Percentiles rank a stretch among this genome's conserved stretches.
These are phyloP conservation scores for Coemansia pectinata DNA, from an alignment of 192 early-diverging fungal species.

Conservation along the genomic window DNA sequence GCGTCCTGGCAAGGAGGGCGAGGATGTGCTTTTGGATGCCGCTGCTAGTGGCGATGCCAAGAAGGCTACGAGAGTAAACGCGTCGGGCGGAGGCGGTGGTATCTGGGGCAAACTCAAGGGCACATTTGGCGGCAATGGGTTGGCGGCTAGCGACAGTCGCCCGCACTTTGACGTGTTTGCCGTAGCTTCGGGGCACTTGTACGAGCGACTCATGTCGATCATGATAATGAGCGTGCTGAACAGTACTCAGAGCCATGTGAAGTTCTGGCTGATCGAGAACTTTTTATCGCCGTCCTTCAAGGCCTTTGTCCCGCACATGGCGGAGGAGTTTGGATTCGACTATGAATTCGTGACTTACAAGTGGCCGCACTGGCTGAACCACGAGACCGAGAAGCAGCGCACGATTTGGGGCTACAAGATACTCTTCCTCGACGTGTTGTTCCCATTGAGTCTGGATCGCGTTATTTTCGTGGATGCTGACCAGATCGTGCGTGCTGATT, in stretches of 20 bases:
- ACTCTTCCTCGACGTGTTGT: slow-evolving; percentile 95
- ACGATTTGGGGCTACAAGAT: slow-evolving; percentile 99
- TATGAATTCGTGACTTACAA: slow-evolving; percentile 98
- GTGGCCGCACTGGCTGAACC: slow-evolving; percentile 96
- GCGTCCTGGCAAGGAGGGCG: slow-evolving; percentile 77
- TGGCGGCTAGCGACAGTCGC: slow-evolving; percentile 12
- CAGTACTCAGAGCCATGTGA: slow-evolving; percentile 86
- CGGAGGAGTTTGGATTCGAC: slow-evolving; percentile 82
- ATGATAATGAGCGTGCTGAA: slow-evolving; percentile 94
- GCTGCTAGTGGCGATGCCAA: slow-evolving; percentile 16
- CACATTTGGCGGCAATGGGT: slow-evolving; percentile 11
- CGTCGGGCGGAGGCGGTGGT: slow-evolving; percentile 7
- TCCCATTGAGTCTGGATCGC: slow-evolving; percentile 88
- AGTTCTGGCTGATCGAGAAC: slow-evolving; percentile 99
- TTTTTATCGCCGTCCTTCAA: slow-evolving; percentile 97
- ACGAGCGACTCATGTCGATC: slow-evolving; percentile 95
- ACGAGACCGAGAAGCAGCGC: slow-evolving; percentile 92
- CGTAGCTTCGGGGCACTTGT: slow-evolving; percentile 96
- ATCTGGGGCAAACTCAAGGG: slow-evolving; percentile 48
- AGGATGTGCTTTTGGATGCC: slow-evolving; percentile 63
- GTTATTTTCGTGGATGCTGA: slow-evolving; percentile 99
- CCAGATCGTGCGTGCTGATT: slow-evolving; percentile 95
- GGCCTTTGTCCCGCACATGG: slow-evolving; percentile 88
- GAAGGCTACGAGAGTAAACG: background rate
- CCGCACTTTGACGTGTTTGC: slow-evolving; percentile 93